phyloP scores from a whole-genome alignment of 768 basidiomycete genomes.

The Rhodosporidiobolus sp. region DNA sequence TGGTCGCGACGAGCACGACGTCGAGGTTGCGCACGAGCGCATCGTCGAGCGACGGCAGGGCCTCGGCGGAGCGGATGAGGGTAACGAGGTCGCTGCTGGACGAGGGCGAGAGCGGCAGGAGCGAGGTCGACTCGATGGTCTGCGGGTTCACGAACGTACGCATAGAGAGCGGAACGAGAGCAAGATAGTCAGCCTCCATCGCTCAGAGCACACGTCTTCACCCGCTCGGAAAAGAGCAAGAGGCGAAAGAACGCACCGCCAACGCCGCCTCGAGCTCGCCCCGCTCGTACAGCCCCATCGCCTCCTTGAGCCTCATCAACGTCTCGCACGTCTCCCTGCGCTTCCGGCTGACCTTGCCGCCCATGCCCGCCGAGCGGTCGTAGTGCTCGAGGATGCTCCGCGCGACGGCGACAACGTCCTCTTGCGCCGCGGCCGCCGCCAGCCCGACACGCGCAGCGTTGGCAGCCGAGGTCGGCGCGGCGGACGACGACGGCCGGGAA shows the following conservation, averaged over 20 bases:
- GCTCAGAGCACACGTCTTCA: neutral
- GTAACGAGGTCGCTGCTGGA: conserved; percentile 62
- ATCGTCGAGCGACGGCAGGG: conserved; percentile 80
- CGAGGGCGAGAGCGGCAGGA: conserved; percentile 64
- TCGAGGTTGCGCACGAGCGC: conserved; percentile 85
- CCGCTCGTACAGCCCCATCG: conserved; percentile 68
- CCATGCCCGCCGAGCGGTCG: conserved; percentile 59
- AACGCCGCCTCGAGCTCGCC: conserved; percentile 73
- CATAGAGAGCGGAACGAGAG: too few relatives aligned
- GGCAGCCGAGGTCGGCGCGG: conserved; percentile 6
- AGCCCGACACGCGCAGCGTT: conserved; percentile 56
- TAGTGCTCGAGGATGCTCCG: conserved; percentile 67
- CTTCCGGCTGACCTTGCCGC: conserved; percentile 66
- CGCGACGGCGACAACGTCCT: conserved; percentile 42
- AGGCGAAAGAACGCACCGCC: conserved; percentile 61
- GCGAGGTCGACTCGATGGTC: conserved; percentile 77
- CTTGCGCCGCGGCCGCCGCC: conserved; percentile 27
- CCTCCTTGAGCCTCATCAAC: conserved; percentile 75
- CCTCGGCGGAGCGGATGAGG: conserved; percentile 79
- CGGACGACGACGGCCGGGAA: conserved; percentile 56
- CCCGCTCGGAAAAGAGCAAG: neutral
- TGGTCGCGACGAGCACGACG: conserved; percentile 78
- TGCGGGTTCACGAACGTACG: conserved; percentile 46
- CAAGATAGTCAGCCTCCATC: neutral
- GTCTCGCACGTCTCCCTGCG: conserved; percentile 57